Evolutionary conservation across 2,329 filamentous ascomycete genomes (phyloP).

Genomic region (Thermothelomyces thermophilus): DNA sequence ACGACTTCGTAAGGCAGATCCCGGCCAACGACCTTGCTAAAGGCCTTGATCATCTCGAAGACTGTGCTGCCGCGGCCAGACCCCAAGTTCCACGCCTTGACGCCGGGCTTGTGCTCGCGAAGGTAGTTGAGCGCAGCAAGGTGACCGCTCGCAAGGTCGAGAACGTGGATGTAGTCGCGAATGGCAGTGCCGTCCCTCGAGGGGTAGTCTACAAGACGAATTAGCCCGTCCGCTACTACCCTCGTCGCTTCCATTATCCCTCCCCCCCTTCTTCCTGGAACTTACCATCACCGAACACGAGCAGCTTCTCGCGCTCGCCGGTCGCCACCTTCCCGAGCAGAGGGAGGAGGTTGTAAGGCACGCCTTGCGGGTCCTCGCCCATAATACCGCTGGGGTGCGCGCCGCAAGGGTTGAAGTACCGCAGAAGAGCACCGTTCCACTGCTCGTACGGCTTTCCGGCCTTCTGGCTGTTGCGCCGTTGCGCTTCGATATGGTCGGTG

Average conservation of each 20-base stretch:
- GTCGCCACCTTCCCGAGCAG: constrained; percentile 93
- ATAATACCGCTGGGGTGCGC: constrained; percentile 93
- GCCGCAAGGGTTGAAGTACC: constrained; percentile 97
- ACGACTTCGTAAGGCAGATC: constrained; percentile 83
- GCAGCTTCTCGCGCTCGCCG: constrained; percentile 85
- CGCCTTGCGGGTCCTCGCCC: constrained; percentile 94
- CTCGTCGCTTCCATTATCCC: too few relatives aligned
- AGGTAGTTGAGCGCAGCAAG: constrained; percentile 86
- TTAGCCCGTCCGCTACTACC: too few relatives aligned
- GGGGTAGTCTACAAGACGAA: constrained; percentile 62
- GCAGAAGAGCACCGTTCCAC: constrained; percentile 88
- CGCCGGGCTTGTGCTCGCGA: constrained; percentile 73
- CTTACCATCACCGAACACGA: constrained; percentile 89
- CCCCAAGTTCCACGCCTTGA: constrained; percentile 94
- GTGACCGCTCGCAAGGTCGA: constrained; percentile 82
- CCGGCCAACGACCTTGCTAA: constrained; percentile 77
- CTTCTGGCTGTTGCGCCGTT: constrained; percentile 78
- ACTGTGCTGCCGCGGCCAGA: constrained; percentile 93
- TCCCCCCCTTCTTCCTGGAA: constrained; percentile 8
- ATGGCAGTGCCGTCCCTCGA: constrained; percentile 90
- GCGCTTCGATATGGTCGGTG: constrained; percentile 79
- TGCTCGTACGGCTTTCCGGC: constrained; percentile 68
- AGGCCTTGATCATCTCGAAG: constrained; percentile 95
- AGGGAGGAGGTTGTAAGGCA: constrained; percentile 92
- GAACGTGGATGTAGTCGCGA: constrained; percentile 95